phyloP scores from a whole-genome alignment of 352 stramenopile genomes.

The Globisporangium paddicum region DNA sequence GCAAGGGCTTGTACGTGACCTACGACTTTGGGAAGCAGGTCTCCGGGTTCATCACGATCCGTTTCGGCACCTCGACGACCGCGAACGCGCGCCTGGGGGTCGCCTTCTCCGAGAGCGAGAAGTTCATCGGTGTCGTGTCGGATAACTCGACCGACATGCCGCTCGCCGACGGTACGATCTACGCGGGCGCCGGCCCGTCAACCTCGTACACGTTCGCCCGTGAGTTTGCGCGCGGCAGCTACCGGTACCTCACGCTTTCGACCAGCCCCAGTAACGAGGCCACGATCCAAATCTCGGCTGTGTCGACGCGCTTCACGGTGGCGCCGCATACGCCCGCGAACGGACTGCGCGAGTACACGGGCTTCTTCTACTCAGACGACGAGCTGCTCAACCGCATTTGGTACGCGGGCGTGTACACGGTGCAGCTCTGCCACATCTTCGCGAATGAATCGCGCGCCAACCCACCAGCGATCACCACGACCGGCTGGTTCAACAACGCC shows the following conservation, averaged over 20 bases:
- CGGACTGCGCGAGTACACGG: constrained; percentile 9
- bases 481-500: neutral
- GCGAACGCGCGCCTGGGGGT: neutral
- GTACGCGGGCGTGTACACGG: constrained; percentile 34
- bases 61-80: constrained; percentile 17
- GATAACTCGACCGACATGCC: constrained; percentile 31
- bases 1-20: constrained; percentile 27
- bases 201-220: neutral
- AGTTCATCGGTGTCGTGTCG: constrained; percentile 29
- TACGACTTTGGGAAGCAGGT: constrained; percentile 37
- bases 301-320: neutral
- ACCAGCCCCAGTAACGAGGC: neutral
- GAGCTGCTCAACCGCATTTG: constrained; percentile 37
- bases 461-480: neutral
- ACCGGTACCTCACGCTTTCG: neutral
- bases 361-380: constrained; percentile 36
- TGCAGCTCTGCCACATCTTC: constrained; percentile 29
- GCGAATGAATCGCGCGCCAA: constrained; percentile 23
- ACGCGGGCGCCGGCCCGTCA: constrained; percentile 18
- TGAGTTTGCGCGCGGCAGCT: neutral
- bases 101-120: constrained; percentile 27
- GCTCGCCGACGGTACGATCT: constrained; percentile 33
- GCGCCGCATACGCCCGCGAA: neutral
- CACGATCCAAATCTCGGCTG: neutral
- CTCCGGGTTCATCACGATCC: constrained; percentile 21